Base-by-base conservation (phyloP, 2,329 filamentous ascomycete genomes). In the Aspergillus novoparasiticus region DNA sequence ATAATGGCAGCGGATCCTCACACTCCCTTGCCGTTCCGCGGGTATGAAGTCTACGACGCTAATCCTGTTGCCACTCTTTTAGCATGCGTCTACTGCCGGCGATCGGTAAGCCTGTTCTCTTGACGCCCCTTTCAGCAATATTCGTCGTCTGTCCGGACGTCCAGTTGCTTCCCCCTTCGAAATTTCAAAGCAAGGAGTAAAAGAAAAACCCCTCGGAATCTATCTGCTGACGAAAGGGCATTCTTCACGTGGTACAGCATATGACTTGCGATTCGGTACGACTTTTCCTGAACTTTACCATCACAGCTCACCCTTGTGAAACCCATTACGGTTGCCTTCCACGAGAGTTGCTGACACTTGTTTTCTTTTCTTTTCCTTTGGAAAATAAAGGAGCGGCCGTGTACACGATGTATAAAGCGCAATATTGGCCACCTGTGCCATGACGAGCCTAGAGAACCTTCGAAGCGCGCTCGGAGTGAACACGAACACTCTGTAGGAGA, bases 351-450 rank as follows among this genome's bases (percentile, higher is more conserved):
- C 77, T 79, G 68, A 79, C 75, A 72, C 51, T 59, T 51, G 58
- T 46, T 63, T 34, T 12, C 45, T 65, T 68, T 70, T 54, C 43
- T 61, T 36, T 14, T 57, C 64, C 67, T 71, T 59, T 54, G 48
- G 62, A 56, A 57, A 60, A 50, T 64, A 58, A 79, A 96, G 93
- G 93, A 96, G 83, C 90, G 95, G 77, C 95, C 95, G 74, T 99
- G 95, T 86, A 94, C 93, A 73, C 88, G 95, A 81, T 99, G 95
- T 84, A 92, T 98, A 81, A 99, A 98, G 83, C 90, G 95, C 75
- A 97, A 97, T 82, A 99, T 99, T 79, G 95, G 94, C 73, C 95
- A 99, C 80, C 86, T 99, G 69, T 99, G 95, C 80, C 95, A 97
- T 82, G 95, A 99, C 80, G 95, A 98, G 81, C 94, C 94, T 70